Evolutionary conservation across 352 stramenopile genomes (phyloP).

Genomic region (Pythium guiyangense): DNA sequence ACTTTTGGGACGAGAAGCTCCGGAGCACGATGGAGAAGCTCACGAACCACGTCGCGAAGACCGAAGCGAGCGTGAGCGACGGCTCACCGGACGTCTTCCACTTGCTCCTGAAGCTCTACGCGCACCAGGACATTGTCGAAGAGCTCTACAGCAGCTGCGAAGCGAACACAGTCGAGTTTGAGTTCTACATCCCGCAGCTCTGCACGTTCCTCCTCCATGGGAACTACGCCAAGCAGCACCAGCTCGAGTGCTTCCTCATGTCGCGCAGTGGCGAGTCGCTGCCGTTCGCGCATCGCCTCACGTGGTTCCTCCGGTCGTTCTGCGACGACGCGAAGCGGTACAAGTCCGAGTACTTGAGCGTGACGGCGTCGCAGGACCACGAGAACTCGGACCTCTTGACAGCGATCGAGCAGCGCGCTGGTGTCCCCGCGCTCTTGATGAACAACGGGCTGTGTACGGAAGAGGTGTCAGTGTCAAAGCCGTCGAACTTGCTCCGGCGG

Average conservation of each 20-base stretch:
- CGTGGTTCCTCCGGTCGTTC: constrained; percentile 89
- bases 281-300: constrained; percentile 76
- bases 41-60: constrained; percentile 12
- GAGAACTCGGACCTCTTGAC: constrained; percentile 61
- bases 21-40: constrained; percentile 55
- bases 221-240: constrained; percentile 80
- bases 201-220: constrained; percentile 84
- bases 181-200: constrained; percentile 90
- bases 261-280: constrained; percentile 75
- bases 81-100: constrained; percentile 54
- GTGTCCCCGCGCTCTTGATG: constrained; percentile 71
- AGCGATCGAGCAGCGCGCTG: constrained; percentile 60
- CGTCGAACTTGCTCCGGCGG: constrained; percentile 42
- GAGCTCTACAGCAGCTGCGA: constrained; percentile 73
- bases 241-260: constrained; percentile 85
- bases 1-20: constrained; percentile 79
- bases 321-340: constrained; percentile 59
- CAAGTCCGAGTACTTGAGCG: constrained; percentile 74
- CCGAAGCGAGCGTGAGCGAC: constrained; percentile 11
- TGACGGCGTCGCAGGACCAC: constrained; percentile 44
- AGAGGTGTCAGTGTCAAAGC: constrained; percentile 47
- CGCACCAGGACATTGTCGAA: constrained; percentile 76
- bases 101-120: constrained; percentile 73
- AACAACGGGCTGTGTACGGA: constrained; percentile 63
- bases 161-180: constrained; percentile 57